Percentiles rank a stretch among this genome's conserved stretches.
Conservation (phyloP, 352 stramenopile species). For the Phytophthora tentaculata region DNA sequence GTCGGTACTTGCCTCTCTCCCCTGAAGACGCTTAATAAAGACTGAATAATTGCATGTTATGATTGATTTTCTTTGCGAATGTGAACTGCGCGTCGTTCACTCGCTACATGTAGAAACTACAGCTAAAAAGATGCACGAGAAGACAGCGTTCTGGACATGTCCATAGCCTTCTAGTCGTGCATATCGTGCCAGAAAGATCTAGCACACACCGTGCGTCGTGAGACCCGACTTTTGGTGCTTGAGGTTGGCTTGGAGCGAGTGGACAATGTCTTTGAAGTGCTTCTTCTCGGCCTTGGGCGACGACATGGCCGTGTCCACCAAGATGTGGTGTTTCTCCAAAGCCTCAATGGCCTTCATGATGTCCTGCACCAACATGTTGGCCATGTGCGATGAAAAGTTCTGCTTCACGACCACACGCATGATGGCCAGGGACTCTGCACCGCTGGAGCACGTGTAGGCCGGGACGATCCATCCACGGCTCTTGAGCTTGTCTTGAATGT, state of each 20-base stretch:
- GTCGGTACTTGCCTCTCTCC: conserved; percentile 66
- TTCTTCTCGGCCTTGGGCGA: conserved; percentile 80
- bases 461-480: conserved; percentile 90
- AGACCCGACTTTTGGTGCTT: conserved; percentile 78
- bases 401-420: conserved; percentile 93
- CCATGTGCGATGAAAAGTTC: conserved; percentile 90
- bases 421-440: conserved; percentile 85
- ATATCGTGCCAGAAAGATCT: conserved; percentile 16
- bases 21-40: conserved; percentile 50
- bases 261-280: conserved; percentile 71
- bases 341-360: conserved; percentile 86
- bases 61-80: conserved; percentile 14
- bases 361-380: conserved; percentile 88
- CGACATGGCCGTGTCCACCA: conserved; percentile 80
- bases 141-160: not conserved
- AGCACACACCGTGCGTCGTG: conserved; percentile 87
- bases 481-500: conserved; percentile 91
- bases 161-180: not conserved
- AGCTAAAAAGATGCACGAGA: conserved; percentile 20
- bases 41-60: conserved; percentile 30
- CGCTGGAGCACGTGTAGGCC: conserved; percentile 88
- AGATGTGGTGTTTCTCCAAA: conserved; percentile 79
- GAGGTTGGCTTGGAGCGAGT: conserved; percentile 68
- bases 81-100: conserved; percentile 17
- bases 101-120: conserved; percentile 28